A percentile compares a stretch with the other conserved stretches of the same genome.
Conservation (phyloP, 305 asterid species). For the Solanum hybrid region DNA sequence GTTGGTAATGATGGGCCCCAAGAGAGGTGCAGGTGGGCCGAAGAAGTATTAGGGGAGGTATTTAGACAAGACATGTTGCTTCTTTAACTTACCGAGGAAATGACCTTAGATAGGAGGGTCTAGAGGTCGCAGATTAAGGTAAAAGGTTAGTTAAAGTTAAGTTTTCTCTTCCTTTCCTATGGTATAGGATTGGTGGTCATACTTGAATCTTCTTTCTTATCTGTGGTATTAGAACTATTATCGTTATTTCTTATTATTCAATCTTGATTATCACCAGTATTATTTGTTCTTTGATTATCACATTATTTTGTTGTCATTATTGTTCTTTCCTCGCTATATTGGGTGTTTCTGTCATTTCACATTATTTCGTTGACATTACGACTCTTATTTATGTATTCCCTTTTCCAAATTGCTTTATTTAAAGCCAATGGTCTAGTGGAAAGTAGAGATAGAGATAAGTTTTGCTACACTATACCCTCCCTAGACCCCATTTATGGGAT, state of each 20-base stretch:
- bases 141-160: background rate
- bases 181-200: background rate
- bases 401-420: no score
- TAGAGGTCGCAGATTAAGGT: background rate
- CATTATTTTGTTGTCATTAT: background rate
- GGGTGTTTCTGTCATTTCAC: background rate
- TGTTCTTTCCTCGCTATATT: background rate
- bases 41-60: background rate
- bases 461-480: background rate
- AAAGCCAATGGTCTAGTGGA: background rate
- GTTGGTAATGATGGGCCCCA: background rate
- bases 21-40: background rate
- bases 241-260: no score
- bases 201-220: background rate
- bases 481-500: background rate
- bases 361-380: background rate
- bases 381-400: background rate
- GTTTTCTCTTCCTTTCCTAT: background rate
- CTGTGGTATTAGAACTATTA: background rate
- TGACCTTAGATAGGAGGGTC: background rate
- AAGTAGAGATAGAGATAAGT: background rate
- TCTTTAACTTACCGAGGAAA: background rate
- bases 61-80: background rate
- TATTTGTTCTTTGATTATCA: background rate
- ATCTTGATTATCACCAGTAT: background rate